Conservation (phyloP, 129 eudicot genomes). For the Tagetes erecta region DNA sequence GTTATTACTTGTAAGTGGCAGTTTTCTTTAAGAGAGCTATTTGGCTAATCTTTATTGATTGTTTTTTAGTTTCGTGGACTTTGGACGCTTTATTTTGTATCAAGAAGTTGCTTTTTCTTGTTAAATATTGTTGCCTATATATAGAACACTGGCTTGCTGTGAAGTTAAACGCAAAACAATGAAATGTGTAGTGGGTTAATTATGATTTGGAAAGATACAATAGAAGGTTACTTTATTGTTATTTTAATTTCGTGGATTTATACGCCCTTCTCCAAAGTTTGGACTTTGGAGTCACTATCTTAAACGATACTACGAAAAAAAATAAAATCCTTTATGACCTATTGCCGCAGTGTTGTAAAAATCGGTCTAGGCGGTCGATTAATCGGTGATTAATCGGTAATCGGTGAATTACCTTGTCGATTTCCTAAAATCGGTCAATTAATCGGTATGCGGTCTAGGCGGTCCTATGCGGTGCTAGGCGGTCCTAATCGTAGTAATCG, state of each 20-base stretch:
- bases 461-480: too few relatives aligned
- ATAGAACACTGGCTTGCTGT: not conserved
- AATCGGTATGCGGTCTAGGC: too few relatives aligned
- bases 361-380: too few relatives aligned
- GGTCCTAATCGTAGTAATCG: too few relatives aligned
- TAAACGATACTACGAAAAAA: not conserved
- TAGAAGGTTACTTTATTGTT: not conserved
- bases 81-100: not conserved
- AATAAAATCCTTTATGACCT: too few relatives aligned
- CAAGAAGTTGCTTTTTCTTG: not conserved
- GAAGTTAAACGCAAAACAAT: not conserved
- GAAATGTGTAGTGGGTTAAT: not conserved
- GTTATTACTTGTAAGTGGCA: slow-evolving; percentile 5
- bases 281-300: not conserved
- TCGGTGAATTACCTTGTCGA: too few relatives aligned
- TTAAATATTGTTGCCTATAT: not conserved
- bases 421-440: too few relatives aligned
- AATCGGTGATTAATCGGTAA: too few relatives aligned
- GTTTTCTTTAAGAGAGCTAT: not conserved
- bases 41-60: not conserved
- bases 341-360: too few relatives aligned
- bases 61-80: not conserved
- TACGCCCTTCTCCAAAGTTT: not conserved
- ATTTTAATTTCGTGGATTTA: not conserved
- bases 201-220: not conserved